Conservation (phyloP, 1,284 basidiomycete genomes). For the Puccinia polysora region DNA sequence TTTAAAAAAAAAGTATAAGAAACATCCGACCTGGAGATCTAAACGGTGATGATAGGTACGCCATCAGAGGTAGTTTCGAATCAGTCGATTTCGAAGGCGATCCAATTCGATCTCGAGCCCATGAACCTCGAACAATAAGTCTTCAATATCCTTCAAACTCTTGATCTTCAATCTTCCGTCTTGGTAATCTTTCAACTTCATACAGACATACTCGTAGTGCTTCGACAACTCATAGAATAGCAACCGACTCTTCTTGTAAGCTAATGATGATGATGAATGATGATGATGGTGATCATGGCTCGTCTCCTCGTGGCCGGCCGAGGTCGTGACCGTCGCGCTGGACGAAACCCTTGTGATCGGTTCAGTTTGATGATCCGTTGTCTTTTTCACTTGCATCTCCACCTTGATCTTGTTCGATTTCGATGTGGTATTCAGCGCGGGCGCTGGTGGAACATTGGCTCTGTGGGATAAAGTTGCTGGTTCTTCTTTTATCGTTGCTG, state of each 20-base stretch:
- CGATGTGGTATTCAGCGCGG: background rate
- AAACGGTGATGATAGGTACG: too few relatives aligned
- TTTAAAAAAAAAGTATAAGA: too few relatives aligned
- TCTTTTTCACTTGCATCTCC: background rate
- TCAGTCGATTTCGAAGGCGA: background rate
- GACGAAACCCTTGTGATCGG: background rate
- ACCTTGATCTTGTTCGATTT: too few relatives aligned
- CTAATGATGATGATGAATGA: too few relatives aligned
- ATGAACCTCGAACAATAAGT: constrained; percentile 8
- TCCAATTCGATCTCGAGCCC: constrained; percentile 26
- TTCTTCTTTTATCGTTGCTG: background rate
- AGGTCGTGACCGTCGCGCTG: background rate
- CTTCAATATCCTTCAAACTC: constrained; percentile 28
- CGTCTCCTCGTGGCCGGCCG: background rate
- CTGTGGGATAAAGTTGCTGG: background rate
- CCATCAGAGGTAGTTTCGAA: background rate
- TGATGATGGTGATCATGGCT: too few relatives aligned
- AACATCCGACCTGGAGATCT: too few relatives aligned
- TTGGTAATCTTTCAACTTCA: constrained; percentile 5
- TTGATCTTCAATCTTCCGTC: background rate
- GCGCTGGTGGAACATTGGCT: background rate
- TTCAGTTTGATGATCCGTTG: background rate
- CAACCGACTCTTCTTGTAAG: constrained; percentile 12
- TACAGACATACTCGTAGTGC: constrained; percentile 31
- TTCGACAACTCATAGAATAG: constrained; percentile 7